Evolutionary conservation across 2,329 filamentous ascomycete species (phyloP).

Genomic region (Aspergillus flavus): DNA sequence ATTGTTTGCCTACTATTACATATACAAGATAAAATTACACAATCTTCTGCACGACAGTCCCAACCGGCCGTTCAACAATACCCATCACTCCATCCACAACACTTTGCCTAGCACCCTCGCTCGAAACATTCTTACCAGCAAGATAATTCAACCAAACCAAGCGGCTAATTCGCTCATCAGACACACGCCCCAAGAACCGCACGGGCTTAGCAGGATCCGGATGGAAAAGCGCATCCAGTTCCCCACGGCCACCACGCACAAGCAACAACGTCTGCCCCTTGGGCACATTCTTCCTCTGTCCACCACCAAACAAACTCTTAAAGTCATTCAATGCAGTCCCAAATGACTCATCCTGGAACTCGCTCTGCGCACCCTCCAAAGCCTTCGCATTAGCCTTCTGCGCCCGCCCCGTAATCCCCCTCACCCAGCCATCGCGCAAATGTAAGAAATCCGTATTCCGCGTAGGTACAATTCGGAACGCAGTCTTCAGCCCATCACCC

Average conservation of each 20-base stretch:
- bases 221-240: slow-evolving; percentile 68
- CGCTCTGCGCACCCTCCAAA: slow-evolving; percentile 36
- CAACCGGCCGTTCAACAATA: slow-evolving; percentile 84
- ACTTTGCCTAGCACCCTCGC: slow-evolving; percentile 75
- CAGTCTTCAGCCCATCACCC: slow-evolving; percentile 69
- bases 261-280: slow-evolving; percentile 80
- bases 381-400: slow-evolving; percentile 57
- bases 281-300: slow-evolving; percentile 66
- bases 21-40: slow-evolving; percentile 23
- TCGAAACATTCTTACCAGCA: slow-evolving; percentile 82
- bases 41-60: slow-evolving; percentile 82
- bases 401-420: slow-evolving; percentile 76
- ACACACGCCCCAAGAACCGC: slow-evolving; percentile 68
- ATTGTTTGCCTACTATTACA: neutral
- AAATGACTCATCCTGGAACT: slow-evolving; percentile 74
- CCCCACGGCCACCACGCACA: slow-evolving; percentile 66
- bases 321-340: slow-evolving; percentile 75
- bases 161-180: slow-evolving; percentile 77
- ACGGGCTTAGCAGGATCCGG: slow-evolving; percentile 50
- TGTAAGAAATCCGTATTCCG: slow-evolving; percentile 93
- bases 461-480: slow-evolving; percentile 84
- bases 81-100: slow-evolving; percentile 87
- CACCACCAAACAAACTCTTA: slow-evolving; percentile 77
- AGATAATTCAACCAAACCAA: slow-evolving; percentile 90
- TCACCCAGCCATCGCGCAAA: slow-evolving; percentile 85